Base-by-base conservation (phyloP, 164 flowering plant species). In the Paratinospora sagittata region DNA sequence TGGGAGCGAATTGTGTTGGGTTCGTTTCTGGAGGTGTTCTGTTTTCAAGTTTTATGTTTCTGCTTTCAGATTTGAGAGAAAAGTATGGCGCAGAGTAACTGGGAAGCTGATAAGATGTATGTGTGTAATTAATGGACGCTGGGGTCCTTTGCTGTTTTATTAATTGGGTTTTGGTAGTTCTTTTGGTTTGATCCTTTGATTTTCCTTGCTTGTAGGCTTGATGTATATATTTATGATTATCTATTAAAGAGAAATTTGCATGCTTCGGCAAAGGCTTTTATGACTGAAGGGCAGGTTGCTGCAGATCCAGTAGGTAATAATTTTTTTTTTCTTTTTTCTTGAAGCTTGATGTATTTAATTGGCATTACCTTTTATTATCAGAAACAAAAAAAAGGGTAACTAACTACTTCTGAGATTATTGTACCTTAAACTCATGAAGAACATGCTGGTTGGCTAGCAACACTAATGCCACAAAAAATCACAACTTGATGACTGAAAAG, bases 201-300 rank as follows among this genome's bases (percentile, higher is more conserved):
- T 30, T 43, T 24, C 67, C 14, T 72, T 73, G 26, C 6, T 74
- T 37, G 8, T 75, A 93, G 98, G 96, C 92, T 93, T 75, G 97
- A 93, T 81, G 95, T 88, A 27, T 93, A 93, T 78, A 93, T 93
- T 69, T 88, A 93, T 71, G 97, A 93, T 78, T 93, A 93, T 75
- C 77, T 93, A 72, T 62, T 89, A 83, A 93, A 90, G 73, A 86
- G 92, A 71, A 89, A 90, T 70, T 75, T 93, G 78, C 89, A 88
- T 66, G 79, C 79, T 66, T 88, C 98, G 39, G 97, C 95, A 1
- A 90, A 90, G 80, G 95, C 96, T 71, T 93, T 93, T 80, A 87
- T 88, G 98, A 70, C 84, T 0, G 98, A 93, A 77, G 95, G 95
- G 73, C 89, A 93, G 81, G 95, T 93, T 70, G 87, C 97, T 33